Conservation (phyloP, 805 yeast genomes). For the Maudiozyma pseudohumilis region DNA sequence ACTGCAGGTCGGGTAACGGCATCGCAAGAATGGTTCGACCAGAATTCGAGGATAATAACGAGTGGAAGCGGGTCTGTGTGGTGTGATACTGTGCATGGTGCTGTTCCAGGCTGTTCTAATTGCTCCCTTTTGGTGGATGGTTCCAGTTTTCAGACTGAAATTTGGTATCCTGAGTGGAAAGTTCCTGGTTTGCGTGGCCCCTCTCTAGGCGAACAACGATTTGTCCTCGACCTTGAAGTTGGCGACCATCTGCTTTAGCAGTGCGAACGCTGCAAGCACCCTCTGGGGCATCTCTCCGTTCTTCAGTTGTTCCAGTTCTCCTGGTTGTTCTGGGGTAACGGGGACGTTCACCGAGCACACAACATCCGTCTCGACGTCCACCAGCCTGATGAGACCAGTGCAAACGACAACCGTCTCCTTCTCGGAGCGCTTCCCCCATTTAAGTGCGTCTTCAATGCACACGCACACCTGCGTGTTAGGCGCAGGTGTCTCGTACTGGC, state of each 20-base stretch:
- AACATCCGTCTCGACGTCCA: slow-evolving; percentile 47
- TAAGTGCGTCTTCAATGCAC: slow-evolving; percentile 37
- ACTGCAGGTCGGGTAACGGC: too few relatives aligned
- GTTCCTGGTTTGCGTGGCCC: too few relatives aligned
- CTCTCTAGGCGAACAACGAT: slow-evolving; percentile 22
- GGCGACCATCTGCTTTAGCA: slow-evolving; percentile 16
- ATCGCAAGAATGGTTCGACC: too few relatives aligned
- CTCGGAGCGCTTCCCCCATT: slow-evolving; percentile 39
- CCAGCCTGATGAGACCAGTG: slow-evolving; percentile 47
- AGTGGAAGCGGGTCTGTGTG: too few relatives aligned
- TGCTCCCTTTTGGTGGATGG: too few relatives aligned
- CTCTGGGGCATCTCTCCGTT: slow-evolving; percentile 8
- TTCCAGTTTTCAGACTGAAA: too few relatives aligned
- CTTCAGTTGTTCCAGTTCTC: not conserved
- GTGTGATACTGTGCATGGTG: too few relatives aligned
- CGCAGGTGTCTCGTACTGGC: slow-evolving; percentile 13
- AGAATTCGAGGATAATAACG: too few relatives aligned
- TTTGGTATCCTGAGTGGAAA: too few relatives aligned
- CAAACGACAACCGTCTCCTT: slow-evolving; percentile 38
- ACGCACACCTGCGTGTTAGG: slow-evolving; percentile 22
- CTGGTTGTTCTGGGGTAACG: slow-evolving; percentile 13
- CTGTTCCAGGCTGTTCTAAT: too few relatives aligned
- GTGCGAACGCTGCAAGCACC: slow-evolving; percentile 13
- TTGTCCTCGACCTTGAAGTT: slow-evolving; percentile 21
- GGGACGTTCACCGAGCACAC: slow-evolving; percentile 54